Percentiles rank a stretch among this genome's conserved stretches.
These are phyloP conservation scores for Albophoma yamanashiensis DNA, from an alignment of 2,329 filamentous ascomycete genomes.

Conservation along the genomic window DNA sequence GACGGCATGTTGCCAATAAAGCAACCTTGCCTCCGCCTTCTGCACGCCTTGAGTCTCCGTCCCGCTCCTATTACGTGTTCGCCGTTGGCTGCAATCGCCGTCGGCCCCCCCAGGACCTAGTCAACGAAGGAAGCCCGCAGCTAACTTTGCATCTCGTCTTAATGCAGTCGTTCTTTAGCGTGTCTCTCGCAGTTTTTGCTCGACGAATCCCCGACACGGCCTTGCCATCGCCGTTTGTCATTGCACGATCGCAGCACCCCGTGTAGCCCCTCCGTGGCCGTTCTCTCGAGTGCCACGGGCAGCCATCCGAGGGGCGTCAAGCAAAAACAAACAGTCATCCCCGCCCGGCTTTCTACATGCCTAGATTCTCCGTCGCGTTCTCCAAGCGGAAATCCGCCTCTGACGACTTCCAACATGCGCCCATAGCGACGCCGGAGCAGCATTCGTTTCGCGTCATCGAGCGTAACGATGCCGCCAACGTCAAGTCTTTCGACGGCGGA, in stretches of 20 bases:
- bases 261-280: not conserved
- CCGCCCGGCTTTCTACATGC: constrained; percentile 37
- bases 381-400: constrained; percentile 50
- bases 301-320: not conserved
- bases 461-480: constrained; percentile 31
- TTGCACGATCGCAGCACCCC: constrained; percentile 3
- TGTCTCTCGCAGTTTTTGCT: not conserved
- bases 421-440: constrained; percentile 29
- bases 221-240: not conserved
- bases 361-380: constrained; percentile 51
- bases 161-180: constrained; percentile 17
- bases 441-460: constrained; percentile 51
- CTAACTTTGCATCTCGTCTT: not conserved
- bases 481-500: constrained; percentile 41
- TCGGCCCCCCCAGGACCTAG: not conserved
- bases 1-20: constrained; percentile 1
- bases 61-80: not conserved
- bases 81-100: not conserved
- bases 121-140: not conserved
- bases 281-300: not conserved
- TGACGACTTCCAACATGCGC: constrained; percentile 41
- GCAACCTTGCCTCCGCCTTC: not conserved
- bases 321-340: not conserved
- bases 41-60: constrained; percentile 3
- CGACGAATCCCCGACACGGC: not conserved